Evolutionary conservation across 805 yeast genomes (phyloP), one percentile per base, ranked within the genome.

Genomic region (Candida broadrunensis): DNA sequence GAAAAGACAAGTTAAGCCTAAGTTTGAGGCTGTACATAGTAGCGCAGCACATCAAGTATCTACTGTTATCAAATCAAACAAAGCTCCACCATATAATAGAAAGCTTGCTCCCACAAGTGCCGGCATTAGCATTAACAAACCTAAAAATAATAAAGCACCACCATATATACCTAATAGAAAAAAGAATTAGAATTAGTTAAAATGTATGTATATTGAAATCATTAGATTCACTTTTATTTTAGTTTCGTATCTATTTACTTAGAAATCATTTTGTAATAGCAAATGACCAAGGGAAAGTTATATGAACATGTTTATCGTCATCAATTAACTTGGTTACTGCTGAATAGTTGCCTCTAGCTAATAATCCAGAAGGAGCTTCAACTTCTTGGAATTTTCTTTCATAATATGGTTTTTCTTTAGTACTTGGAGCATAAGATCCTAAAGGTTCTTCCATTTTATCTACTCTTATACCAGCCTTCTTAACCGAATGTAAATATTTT

Each of bases 381-480:
- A 85, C 89, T 38, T 67, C 74, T 31, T 61, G 55, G 55, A 53
- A 76, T 61, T 41, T 72, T 74, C 64, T 65, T 49, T 80, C 87
- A 58, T 86, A 89, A 58, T 62, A 83, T 7, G 95, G 96, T 56
- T 83, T 86, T 33, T 78, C 87, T 42, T 67, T 72, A 3, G 97
- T 88, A 60, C 80, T 86, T 51, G 97, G 97, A 8, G 96, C 90
- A 61, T 83, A 90, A 3, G 93, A 83, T 3, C 97, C 97, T 58
- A 88, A 75, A 34, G 90, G 93, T 61, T 88, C 95, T 49, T 87
- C 95, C 33, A 82, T 66, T 58, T 84, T 87, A 58, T 88, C 96
- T 31, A 90, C 88, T 19, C 90, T 78, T 47, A 90, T 85, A 25
- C 96, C 96, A 2, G 90, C 81, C 59, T 89, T 86, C 63, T 88